Conservation (phyloP, 306 rosid genomes). For the Herpetospermum pedunculosum region DNA sequence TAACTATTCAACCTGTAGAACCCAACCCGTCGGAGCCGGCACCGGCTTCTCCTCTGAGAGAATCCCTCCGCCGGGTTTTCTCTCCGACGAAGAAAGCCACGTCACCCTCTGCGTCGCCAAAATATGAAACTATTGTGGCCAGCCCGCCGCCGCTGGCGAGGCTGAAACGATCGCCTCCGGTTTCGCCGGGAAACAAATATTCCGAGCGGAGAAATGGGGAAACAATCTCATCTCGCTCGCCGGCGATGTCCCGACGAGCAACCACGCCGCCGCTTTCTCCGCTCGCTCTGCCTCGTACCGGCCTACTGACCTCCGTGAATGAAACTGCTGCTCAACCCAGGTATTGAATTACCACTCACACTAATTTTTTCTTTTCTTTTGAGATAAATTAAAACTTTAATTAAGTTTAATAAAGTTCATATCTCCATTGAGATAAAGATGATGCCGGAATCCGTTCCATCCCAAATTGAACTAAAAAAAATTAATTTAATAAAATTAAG, state of each 20-base stretch:
- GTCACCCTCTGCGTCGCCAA: conserved; percentile 4
- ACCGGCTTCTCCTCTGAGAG: neutral
- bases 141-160: conserved; percentile 32
- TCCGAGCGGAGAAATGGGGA: neutral
- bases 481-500: too few species aligned
- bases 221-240: conserved; percentile 10
- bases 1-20: neutral
- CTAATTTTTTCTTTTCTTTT: too few species aligned
- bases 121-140: conserved; percentile 10
- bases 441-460: too few species aligned
- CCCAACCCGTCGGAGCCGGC: neutral
- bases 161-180: neutral
- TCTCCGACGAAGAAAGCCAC: neutral
- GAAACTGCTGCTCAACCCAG: neutral
- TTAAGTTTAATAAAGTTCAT: too few species aligned
- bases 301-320: neutral
- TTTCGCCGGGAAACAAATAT: neutral
- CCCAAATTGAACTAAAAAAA: too few species aligned
- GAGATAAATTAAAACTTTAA: too few species aligned
- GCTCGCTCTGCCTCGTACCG: conserved; percentile 7
- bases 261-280: conserved; percentile 53
- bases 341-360: too few species aligned
- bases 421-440: too few species aligned
- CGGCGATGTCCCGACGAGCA: conserved; percentile 7
- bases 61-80: neutral